Base-by-base conservation (phyloP, 345 rosid genomes). In the Cochlearia excelsa region DNA sequence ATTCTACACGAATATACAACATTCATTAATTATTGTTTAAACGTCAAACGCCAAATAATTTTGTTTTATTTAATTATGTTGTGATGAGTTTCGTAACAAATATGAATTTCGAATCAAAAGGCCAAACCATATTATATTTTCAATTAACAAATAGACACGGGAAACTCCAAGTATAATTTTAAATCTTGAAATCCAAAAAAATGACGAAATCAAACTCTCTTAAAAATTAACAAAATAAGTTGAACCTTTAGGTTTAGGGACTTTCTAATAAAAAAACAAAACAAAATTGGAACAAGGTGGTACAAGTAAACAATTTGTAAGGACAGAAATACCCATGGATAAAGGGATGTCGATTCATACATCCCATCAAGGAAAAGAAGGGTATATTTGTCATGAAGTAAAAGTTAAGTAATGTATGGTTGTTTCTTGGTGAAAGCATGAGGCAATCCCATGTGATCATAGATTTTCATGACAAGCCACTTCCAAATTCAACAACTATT, bases 371-470 rank as follows among this genome's bases (percentile, higher is more conserved):
- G 1, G 61, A 65, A 71, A 26, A 58, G 70, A 71, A 3, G 69
- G 70, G 57, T 58, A 58, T n/a, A 2, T 52, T 65, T 65, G 66
- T 46, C 61, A 65, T 71, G 66, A 40, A 51, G 3, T 53, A 42
- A 39, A 59, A 40, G 33, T 46, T 52, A 65, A 58, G 56, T 11
- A 59, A 16, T 16, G 23, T 71, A 39, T 59, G 57, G 52, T 71
- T 71, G 75, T 65, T 58, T 44, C 61, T 65, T 65, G 58, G 75
- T 53, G 70, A 55, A 64, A 63, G 65, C 58, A 57, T 58, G 51
- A 57, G 46, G 70, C 75, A 58, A 71, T 71, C 61, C 62, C 75
- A 71, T 71, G 70, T 71, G 75, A 53, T 65, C 33, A 23, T 40
- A 51, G 56, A 46, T 45, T 57, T 63, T 44, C 65, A 51, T 34